These are phyloP conservation scores for Epichloe hybrida DNA, from an alignment of 2,329 filamentous ascomycete genomes.

Conservation along the genomic window DNA sequence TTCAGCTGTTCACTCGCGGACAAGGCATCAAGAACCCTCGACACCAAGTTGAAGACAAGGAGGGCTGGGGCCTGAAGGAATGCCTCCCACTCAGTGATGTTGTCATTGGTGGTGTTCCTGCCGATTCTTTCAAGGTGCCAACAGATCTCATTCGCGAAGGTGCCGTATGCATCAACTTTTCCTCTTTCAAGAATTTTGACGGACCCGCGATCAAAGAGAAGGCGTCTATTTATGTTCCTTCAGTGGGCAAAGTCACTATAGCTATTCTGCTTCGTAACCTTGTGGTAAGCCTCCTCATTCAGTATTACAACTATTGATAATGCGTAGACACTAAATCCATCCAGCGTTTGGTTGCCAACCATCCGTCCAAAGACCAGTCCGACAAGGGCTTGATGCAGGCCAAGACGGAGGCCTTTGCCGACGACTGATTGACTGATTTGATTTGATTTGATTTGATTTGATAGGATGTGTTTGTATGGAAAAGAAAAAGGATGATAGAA, in stretches of 20 bases:
- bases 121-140: slow-evolving; percentile 80
- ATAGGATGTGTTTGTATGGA: too few species aligned
- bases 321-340: slow-evolving; percentile 14
- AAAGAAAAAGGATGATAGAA: neutral
- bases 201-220: slow-evolving; percentile 79
- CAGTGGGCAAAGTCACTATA: slow-evolving; percentile 95
- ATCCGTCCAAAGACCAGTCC: slow-evolving; percentile 24
- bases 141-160: slow-evolving; percentile 73
- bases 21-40: slow-evolving; percentile 72
- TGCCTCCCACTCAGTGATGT: slow-evolving; percentile 84
- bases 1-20: slow-evolving; percentile 85
- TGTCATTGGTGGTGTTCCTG: slow-evolving; percentile 84
- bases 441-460: slow-evolving; percentile 6
- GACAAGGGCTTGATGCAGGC: slow-evolving; percentile 23
- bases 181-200: slow-evolving; percentile 87
- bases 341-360: slow-evolving; percentile 40
- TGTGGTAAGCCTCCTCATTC: slow-evolving; percentile 44
- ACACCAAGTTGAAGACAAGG: slow-evolving; percentile 77
- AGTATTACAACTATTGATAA: neutral
- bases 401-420: slow-evolving; percentile 27
- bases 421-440: slow-evolving; percentile 20
- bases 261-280: slow-evolving; percentile 81
- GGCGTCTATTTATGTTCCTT: slow-evolving; percentile 91
- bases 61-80: slow-evolving; percentile 65
- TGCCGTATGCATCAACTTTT: slow-evolving; percentile 98